Percentiles rank a stretch among this genome's conserved stretches.
phyloP scores from a whole-genome alignment of 2,329 filamentous ascomycete genomes.

The Arthrobotrys sphaeroides region DNA sequence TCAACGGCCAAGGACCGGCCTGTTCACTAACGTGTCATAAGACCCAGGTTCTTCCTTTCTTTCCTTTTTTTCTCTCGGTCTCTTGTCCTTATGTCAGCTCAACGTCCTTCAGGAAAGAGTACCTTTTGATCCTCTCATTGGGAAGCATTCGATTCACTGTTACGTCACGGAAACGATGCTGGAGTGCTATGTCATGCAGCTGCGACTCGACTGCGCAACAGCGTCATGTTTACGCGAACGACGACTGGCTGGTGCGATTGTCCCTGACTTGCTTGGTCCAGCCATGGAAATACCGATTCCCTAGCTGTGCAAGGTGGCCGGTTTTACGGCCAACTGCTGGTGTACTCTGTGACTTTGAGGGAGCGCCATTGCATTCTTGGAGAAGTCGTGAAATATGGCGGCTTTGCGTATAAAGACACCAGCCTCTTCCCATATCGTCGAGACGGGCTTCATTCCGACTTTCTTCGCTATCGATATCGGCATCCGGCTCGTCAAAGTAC shows the following conservation, averaged over 20 bases:
- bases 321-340: too few species aligned
- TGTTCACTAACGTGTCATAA: slow-evolving; percentile 18
- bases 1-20: background rate
- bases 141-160: slow-evolving; percentile 6
- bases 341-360: background rate
- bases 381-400: slow-evolving; percentile 8
- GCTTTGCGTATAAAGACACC: slow-evolving; percentile 23
- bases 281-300: background rate
- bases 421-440: slow-evolving; percentile 2
- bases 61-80: background rate
- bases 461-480: slow-evolving; percentile 9
- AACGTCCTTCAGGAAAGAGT: background rate
- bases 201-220: slow-evolving; percentile 19
- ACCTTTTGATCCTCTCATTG: background rate
- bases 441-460: slow-evolving; percentile 2
- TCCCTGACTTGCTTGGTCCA: background rate
- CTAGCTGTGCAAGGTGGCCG: background rate
- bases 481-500: background rate
- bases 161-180: slow-evolving; percentile 31
- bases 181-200: slow-evolving; percentile 28
- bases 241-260: background rate
- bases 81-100: slow-evolving; percentile 14
- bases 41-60: slow-evolving; percentile 3
- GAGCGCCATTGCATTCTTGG: background rate
- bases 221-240: slow-evolving; percentile 50